phyloP scores from a whole-genome alignment of 352 stramenopile genomes.

The Aphanomyces euteiches region DNA sequence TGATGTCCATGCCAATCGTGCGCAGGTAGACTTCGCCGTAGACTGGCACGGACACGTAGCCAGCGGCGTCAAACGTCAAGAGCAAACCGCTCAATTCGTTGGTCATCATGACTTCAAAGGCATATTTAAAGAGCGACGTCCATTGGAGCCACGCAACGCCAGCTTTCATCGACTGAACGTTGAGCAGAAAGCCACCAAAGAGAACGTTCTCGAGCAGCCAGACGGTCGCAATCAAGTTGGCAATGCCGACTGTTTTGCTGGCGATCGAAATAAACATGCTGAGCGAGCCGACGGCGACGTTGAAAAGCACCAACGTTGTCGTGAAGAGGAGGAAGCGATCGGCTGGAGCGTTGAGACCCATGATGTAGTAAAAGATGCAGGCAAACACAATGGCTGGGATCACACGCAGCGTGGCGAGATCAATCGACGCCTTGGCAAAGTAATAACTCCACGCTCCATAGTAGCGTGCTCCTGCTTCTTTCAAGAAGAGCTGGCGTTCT shows the following conservation, averaged over 20 bases:
- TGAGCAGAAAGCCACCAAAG: constrained; percentile 85
- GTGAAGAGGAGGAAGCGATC: constrained; percentile 65
- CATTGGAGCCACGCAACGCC: constrained; percentile 70
- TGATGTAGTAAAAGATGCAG: constrained; percentile 87
- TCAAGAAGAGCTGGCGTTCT: constrained; percentile 69
- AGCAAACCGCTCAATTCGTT: constrained; percentile 75
- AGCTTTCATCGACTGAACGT: constrained; percentile 71
- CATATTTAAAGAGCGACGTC: constrained; percentile 83
- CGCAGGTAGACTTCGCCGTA: constrained; percentile 83
- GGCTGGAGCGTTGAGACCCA: constrained; percentile 62
- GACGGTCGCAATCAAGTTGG: constrained; percentile 70
- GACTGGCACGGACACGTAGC: constrained; percentile 67
- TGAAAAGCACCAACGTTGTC: constrained; percentile 72
- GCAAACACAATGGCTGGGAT: constrained; percentile 70
- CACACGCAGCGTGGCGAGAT: constrained; percentile 70
- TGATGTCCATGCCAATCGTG: constrained; percentile 68
- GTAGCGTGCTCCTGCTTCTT: constrained; percentile 73
- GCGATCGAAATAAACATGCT: constrained; percentile 70
- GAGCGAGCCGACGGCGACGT: constrained; percentile 68
- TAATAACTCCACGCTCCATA: constrained; percentile 78
- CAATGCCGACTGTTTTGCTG: constrained; percentile 54
- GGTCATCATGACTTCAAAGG: constrained; percentile 83
- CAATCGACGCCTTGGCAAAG: constrained; percentile 64
- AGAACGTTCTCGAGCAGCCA: constrained; percentile 77
- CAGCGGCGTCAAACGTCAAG: constrained; percentile 70